Percentiles rank a stretch among this genome's conserved stretches.
phyloP scores from a whole-genome alignment of 176 grass and related monocot species.

The Carex pumila region DNA sequence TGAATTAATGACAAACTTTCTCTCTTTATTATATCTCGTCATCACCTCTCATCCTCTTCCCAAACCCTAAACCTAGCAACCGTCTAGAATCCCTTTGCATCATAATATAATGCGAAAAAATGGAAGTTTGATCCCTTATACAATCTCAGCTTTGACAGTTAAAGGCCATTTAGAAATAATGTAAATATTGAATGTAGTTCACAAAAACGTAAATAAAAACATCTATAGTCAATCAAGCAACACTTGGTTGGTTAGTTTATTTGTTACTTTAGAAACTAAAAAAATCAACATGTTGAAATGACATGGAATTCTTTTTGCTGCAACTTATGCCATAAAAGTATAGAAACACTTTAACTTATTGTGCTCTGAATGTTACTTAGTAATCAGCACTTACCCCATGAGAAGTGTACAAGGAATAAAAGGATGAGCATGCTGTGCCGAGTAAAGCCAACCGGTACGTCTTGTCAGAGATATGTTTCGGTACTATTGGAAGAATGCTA shows the following conservation, averaged over 20 bases:
- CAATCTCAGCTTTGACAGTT: background rate
- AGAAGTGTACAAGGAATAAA: conserved; percentile 61
- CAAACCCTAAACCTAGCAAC: background rate
- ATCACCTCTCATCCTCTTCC: background rate
- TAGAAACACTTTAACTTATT: background rate
- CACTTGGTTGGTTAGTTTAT: background rate
- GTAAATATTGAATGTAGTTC: background rate
- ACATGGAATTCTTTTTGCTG: background rate
- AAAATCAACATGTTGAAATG: background rate
- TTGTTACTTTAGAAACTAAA: background rate
- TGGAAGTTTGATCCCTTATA: background rate
- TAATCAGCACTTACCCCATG: conserved; percentile 43
- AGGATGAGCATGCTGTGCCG: conserved; percentile 67
- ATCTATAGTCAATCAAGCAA: background rate
- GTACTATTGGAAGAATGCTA: conserved; percentile 69
- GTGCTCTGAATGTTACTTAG: background rate
- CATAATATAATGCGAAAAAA: background rate
- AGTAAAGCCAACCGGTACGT: conserved; percentile 76
- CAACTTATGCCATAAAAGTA: background rate
- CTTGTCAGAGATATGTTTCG: conserved; percentile 60
- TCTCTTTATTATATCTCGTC: background rate
- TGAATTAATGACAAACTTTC: background rate
- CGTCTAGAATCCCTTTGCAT: background rate
- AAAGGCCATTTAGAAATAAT: background rate
- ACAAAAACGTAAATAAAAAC: background rate